Evolutionary conservation across 371 early-diverging fungal genomes (phyloP), one percentile per base, ranked within the genome.

Genomic region (Blakeslea trispora): DNA sequence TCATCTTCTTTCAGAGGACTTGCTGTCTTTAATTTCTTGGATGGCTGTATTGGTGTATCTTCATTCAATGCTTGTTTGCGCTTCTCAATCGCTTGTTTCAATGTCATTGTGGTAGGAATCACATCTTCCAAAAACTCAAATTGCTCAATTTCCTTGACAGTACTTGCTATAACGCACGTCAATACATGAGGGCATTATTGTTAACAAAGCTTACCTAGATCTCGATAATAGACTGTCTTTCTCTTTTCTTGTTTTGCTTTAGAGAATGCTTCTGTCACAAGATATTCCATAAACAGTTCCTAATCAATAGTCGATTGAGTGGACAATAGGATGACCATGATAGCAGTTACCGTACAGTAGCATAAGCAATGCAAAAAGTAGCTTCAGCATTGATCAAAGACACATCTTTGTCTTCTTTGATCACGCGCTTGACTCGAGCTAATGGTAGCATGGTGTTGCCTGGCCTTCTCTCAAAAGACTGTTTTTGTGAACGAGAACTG

Each of bases 361-460:
- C 92, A 48, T 82, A 71, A 5, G 90, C 76, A 41, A 92, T 86
- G 53, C 91, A 74, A 49, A 88, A 91, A 8, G 89, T 82, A 13
- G 91, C 89, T 45, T 93, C 93, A 10, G 85, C 72, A 55, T 84
- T 84, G 66, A 87, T 81, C 39, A 82, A 69, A 5, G 71, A 64
- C 2, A 92, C 78, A 47, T 90, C 93, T 66, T 84, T 87, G 68
- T 92, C 93, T 62, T 89, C 90, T 57, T 89, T 91, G 66, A 93
- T 89, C 57, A 93, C 87, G 34, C 90, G 82, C 50, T 89, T 86
- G 51, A 92, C 84, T 55, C 93, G 81, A n/a, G 93, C 87, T 14
- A 82, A 64, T 2, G 91, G 91, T 28, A 91, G 64, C 32, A 73
- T 71, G 1, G 84, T 81, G 1, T 75, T 68, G n/a, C 88, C 90